Evolutionary conservation across 176 grass and related monocot genomes (phyloP), one percentile per base, ranked within the genome.

Genomic region (Eleusine indica): DNA sequence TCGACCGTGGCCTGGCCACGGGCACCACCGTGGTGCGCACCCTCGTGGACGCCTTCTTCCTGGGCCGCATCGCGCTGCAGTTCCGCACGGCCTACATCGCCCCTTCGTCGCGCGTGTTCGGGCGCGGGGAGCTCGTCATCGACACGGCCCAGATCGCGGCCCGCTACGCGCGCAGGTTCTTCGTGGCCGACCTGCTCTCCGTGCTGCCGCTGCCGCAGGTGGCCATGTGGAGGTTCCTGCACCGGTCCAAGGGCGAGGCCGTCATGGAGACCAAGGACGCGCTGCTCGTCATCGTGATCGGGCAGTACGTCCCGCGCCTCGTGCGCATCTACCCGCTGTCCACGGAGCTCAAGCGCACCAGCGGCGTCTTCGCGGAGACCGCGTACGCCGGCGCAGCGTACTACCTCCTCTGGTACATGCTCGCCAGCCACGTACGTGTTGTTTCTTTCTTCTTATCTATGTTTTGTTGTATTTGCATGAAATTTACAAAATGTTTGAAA

Each of bases 11-110:
- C 2, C 83, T 98, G 2, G 88, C 85, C 43, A 39, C 85, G 16
- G 56, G 82, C 42, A 72, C 90, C 25, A 86, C 82, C 21, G 84
- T 71, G 15, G 18, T 94, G 56, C 92, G 95, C 83, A 90, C 87
- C 21, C 58, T 98, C 7, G 77, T 94, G 74, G 95, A 97, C 88
- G 52, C 79, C 49, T 94, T 94, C 86, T 98, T 94, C 71, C 40
- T 93, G 6, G 70, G 71, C 17, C 95, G 95, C 41, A 94, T 98
- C 86, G 92, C 30, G 68, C 90, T 98, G 42, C 95, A 98, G 71
- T 98, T 95, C 88, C 90, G 95, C 58, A 98, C 95, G 49, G 90
- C 95, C 48, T 98, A 88, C 81, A 98, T 98, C 72, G 85, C 84
- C 12, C 95, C 95, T 0, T 98, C 95, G 10, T 98, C 95, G 19